Conservation (phyloP, 1,139 yeast genomes). For the Geotrichum macrosporum region DNA sequence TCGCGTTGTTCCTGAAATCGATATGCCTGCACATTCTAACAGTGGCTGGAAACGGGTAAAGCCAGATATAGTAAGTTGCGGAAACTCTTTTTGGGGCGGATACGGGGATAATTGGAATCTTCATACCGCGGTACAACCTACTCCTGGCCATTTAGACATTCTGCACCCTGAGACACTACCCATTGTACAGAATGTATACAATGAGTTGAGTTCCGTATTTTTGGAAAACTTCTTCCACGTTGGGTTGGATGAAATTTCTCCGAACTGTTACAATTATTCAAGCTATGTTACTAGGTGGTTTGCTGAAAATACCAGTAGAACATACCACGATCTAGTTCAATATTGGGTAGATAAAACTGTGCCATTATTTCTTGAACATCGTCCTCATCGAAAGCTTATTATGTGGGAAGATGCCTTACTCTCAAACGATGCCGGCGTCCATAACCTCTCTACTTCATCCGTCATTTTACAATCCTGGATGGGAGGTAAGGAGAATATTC, state of each 20-base stretch:
- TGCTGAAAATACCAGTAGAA: constrained; percentile 33
- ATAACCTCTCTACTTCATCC: constrained; percentile 7
- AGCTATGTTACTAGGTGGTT: constrained; percentile 37
- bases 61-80: constrained; percentile 41
- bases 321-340: constrained; percentile 40
- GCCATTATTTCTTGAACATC: constrained; percentile 39
- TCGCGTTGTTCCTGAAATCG: constrained; percentile 47
- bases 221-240: constrained; percentile 45
- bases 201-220: constrained; percentile 41
- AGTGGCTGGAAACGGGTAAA: constrained; percentile 46
- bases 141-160: constrained; percentile 47
- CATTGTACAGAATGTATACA: constrained; percentile 40
- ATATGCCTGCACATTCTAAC: constrained; percentile 48
- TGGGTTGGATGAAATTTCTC: constrained; percentile 46
- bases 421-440: constrained; percentile 27
- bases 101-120: constrained; percentile 33
- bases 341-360: constrained; percentile 43
- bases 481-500: constrained; percentile 35
- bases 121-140: constrained; percentile 45
- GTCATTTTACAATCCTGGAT: constrained; percentile 47
- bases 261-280: constrained; percentile 42
- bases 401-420: constrained; percentile 51
- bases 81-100: constrained; percentile 37
- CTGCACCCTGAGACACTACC: constrained; percentile 40
- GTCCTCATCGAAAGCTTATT: constrained; percentile 34